Evolutionary conservation across 2,329 filamentous ascomycete genomes (phyloP).

Genomic region (Fonsecaea monophora): DNA sequence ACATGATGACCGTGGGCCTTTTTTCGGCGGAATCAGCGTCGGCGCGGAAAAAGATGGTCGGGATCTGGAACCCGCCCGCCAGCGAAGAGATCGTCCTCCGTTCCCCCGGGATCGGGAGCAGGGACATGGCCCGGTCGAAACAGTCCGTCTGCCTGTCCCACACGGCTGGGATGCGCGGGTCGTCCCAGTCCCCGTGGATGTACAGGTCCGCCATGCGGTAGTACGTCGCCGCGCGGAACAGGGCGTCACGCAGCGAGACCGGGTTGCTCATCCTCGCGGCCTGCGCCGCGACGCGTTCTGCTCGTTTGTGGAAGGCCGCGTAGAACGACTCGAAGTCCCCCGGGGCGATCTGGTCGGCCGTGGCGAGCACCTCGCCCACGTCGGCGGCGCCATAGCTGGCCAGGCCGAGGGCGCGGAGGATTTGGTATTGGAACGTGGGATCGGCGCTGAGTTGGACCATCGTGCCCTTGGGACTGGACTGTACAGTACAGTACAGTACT

Average conservation of each 20-base stretch:
- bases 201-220: conserved; percentile 53
- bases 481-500: too few relatives aligned
- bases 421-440: conserved; percentile 35
- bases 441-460: conserved; percentile 36
- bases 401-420: conserved; percentile 29
- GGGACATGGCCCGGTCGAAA: conserved; percentile 50
- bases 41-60: conserved; percentile 48
- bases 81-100: conserved; percentile 43
- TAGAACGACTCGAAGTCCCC: conserved; percentile 36
- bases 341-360: conserved; percentile 31
- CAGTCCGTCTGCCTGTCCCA: conserved; percentile 48
- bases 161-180: conserved; percentile 50
- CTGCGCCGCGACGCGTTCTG: conserved; percentile 13
- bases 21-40: conserved; percentile 26
- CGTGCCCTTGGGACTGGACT: too few relatives aligned
- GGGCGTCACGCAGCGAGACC: conserved; percentile 40
- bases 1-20: conserved; percentile 52
- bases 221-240: conserved; percentile 53
- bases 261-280: conserved; percentile 19
- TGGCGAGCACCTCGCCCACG: conserved; percentile 34
- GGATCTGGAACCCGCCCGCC: conserved; percentile 45
- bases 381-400: conserved; percentile 31
- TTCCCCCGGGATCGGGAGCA: conserved; percentile 48
- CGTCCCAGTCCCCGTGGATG: conserved; percentile 50
- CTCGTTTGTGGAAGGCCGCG: conserved; percentile 30